Percentiles rank a stretch among this genome's conserved stretches.
Evolutionary conservation across 768 basidiomycete genomes (phyloP).

Genomic region (Auriscalpium microsporum): DNA sequence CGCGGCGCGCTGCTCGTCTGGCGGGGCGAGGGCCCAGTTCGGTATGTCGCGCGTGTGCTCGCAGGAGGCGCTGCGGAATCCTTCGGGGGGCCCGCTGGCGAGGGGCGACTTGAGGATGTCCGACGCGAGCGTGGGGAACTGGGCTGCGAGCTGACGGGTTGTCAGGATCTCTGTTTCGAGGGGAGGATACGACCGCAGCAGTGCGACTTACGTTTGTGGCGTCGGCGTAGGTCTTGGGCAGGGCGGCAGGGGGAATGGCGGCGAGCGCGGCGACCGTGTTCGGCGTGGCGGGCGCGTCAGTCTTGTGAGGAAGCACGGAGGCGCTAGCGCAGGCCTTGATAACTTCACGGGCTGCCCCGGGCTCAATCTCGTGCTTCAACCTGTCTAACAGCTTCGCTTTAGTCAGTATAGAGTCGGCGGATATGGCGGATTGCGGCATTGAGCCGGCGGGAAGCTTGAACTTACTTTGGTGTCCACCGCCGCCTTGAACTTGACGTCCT

Average conservation of each 20-base stretch:
- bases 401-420: too few relatives aligned
- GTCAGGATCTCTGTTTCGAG: background rate
- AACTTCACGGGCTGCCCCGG: too few relatives aligned
- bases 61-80: background rate
- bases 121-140: background rate
- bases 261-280: background rate
- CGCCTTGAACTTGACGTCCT: too few relatives aligned
- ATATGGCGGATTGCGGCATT: too few relatives aligned
- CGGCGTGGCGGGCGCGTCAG: too few relatives aligned
- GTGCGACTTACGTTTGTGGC: conserved; percentile 6
- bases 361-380: too few relatives aligned
- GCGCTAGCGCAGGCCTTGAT: background rate
- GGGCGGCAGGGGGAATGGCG: background rate
- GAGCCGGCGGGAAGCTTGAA: too few relatives aligned
- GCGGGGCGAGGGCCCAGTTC: background rate
- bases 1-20: background rate
- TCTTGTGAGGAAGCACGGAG: background rate
- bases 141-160: background rate
- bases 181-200: background rate
- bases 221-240: background rate
- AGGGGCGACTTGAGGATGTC: background rate
- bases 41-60: background rate
- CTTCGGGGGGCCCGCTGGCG: background rate
- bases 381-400: too few relatives aligned
- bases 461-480: too few relatives aligned